Conservation (phyloP, 768 basidiomycete genomes). For the Naganishia friedmannii region DNA sequence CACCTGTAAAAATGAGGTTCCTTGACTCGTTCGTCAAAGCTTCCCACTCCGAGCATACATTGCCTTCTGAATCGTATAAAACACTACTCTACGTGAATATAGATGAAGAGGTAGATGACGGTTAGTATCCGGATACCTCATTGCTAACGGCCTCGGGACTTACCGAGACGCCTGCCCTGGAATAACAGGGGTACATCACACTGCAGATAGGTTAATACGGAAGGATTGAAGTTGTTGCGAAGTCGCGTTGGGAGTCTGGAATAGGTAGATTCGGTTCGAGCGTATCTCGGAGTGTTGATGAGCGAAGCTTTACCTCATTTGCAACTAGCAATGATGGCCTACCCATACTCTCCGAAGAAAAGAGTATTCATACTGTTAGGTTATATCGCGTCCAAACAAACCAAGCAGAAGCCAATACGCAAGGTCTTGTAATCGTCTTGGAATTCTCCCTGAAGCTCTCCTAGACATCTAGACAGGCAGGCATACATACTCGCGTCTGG, state of each 20-base stretch:
- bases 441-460: too few species aligned
- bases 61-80: not conserved
- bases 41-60: not conserved
- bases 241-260: not conserved
- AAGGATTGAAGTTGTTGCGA: not conserved
- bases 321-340: too few species aligned
- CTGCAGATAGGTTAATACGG: not conserved
- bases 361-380: too few species aligned
- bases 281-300: not conserved
- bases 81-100: not conserved
- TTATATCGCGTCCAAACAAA: too few species aligned
- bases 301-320: not conserved
- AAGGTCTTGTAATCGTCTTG: too few species aligned
- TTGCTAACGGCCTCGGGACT: not conserved
- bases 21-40: not conserved
- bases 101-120: not conserved
- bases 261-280: not conserved
- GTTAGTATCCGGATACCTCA: not conserved
- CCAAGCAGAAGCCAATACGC: too few species aligned
- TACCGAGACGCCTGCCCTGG: not conserved
- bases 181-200: not conserved
- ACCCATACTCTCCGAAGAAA: too few species aligned
- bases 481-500: too few species aligned
- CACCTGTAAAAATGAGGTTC: not conserved
- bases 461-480: too few species aligned